Evolutionary conservation across 1,284 basidiomycete species (phyloP), one percentile per base, ranked within the genome.

Genomic region (Rhodotorula glutinis): DNA sequence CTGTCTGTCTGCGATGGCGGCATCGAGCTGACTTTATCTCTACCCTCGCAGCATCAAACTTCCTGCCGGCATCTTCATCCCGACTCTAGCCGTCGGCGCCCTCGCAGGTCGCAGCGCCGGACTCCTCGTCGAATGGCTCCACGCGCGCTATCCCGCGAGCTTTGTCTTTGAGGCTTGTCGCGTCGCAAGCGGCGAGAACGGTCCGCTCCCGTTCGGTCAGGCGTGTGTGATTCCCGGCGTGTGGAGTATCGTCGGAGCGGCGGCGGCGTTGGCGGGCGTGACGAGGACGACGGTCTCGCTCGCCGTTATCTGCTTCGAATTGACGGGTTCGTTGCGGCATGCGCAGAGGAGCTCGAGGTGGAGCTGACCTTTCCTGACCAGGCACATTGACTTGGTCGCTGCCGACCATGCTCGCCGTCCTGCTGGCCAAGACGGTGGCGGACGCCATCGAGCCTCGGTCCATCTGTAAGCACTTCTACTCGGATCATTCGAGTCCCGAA

Each of bases 291-390:
- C 91, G 0, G 91, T 97, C 14, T 94, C 92, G 2, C 84, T 97
- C 58, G 93, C 92, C 2, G 94, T 98, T 61, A 98, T 98, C 80
- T 92, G 97, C 85, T 91, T 97, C 76, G 95, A 98, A 79, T 83
- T 97, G 49, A 97, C 94, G 0, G 61, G 54, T 54, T 11, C 33
- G 33, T 38, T 11, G 5, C 33, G 33, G 7, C 33, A 38, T 38
- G 5, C 7, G 5, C 11, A 11, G 33, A 7, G 33, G 33, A 7
- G 33, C 11, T 38, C 33, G 33, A 29, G 61, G 16, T n/a, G 14
- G 23, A 2, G n/a, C 27, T 27, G 49, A 25, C 25, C 2, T 25
- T 7, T n/a, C 25, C 16, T 14, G 49, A 16, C 13, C 70, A 33
- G 90, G 92, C 70, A 93, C 92, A 1, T 80, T 98, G 70, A 93